Evolutionary conservation across 768 basidiomycete genomes (phyloP).

Genomic region (Boletus tomentosulus): DNA sequence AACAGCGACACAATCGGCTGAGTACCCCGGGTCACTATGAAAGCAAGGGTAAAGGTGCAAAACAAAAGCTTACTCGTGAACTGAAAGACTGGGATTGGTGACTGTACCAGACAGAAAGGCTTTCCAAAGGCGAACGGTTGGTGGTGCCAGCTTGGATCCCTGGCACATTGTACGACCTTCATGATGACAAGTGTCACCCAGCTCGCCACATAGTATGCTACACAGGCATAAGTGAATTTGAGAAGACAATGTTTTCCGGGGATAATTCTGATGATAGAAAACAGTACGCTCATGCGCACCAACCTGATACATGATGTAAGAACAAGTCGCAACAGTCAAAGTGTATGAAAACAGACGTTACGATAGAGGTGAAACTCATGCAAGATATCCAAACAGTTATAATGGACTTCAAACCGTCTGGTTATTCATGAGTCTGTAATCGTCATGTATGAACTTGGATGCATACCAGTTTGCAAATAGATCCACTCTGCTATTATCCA

Average conservation of each 20-base stretch:
- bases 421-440: neutral
- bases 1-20: constrained; percentile 17
- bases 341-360: neutral
- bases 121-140: neutral
- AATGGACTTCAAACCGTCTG: constrained; percentile 8
- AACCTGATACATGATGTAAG: constrained; percentile 6
- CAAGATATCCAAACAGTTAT: constrained; percentile 10
- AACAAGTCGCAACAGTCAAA: neutral
- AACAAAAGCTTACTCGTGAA: constrained; percentile 10
- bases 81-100: constrained; percentile 8
- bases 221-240: constrained; percentile 9
- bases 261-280: constrained; percentile 18
- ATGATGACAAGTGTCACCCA: constrained; percentile 5
- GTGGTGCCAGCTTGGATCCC: constrained; percentile 10
- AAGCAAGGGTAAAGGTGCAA: no score
- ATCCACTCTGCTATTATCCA: constrained; percentile 13
- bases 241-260: constrained; percentile 1
- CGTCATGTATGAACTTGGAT: neutral
- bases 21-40: neutral
- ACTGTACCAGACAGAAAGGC: constrained; percentile 8
- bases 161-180: constrained; percentile 9
- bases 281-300: constrained; percentile 17
- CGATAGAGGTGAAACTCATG: constrained; percentile 7
- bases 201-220: constrained; percentile 1
- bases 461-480: constrained; percentile 5